Evolutionary conservation across 179 eudicot genomes (phyloP), one percentile per base, ranked within the genome.

Genomic region (Spinacia oleracea): DNA sequence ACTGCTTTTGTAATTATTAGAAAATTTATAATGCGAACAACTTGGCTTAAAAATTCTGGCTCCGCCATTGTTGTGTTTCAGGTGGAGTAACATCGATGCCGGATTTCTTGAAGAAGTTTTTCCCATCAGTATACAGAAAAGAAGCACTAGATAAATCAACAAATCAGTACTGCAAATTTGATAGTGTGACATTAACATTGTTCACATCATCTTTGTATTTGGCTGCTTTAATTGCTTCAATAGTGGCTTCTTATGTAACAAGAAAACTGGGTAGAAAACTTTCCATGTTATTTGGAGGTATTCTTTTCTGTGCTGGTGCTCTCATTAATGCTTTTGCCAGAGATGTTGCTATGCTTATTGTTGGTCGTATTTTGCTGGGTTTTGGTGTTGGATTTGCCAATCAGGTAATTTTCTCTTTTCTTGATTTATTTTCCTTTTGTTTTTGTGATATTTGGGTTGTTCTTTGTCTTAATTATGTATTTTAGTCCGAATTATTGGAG

Each of bases 51-150:
- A 63, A 12, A 20, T 34, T 71, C n/a, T n/a, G n/a, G n/a, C n/a
- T n/a, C n/a, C n/a, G n/a, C n/a, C n/a, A n/a, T 23, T 53, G 10
- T 35, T 50, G 31, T 27, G 3, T 51, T n/a, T n/a, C n/a, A 84
- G 89, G 89, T 46, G 89, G 89, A 0, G 89, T 86, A 25, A 86
- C 89, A n/a, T 80, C 89, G 0, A 86, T 86, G 89, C 42, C 81
- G 0, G 58, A 78, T 55, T 86, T 86, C 72, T 43, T 86, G 56
- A 8, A 20, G 23, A 75, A 58, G 27, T 85, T 82, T 45, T 85
- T 85, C 42, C 88, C 88, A 1, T 58, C 71, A 1, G 87, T 86
- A 0, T 86, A 79, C 76, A 65, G 5, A 0, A 81, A 82, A 34
- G 83, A 86, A 70, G 46, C 48, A 7, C 81, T 15, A 3, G 81